Conservation (phyloP, 2,329 filamentous ascomycete genomes). For the Epichloe coenophiala region DNA sequence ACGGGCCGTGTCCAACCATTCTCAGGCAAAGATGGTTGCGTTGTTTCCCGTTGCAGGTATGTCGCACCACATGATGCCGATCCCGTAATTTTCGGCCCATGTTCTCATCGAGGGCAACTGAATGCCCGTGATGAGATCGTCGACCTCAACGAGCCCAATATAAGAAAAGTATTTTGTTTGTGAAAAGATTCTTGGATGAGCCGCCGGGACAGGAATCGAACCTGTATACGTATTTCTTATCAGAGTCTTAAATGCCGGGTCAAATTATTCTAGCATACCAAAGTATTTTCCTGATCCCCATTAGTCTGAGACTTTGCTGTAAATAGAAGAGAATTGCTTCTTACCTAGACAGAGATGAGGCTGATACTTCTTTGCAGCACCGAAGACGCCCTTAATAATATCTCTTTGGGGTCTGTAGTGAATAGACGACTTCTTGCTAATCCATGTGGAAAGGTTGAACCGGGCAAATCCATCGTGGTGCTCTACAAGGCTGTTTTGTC, state of each 20-base stretch:
- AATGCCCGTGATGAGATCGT: conserved; percentile 27
- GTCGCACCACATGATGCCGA: conserved; percentile 37
- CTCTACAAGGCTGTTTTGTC: conserved; percentile 12
- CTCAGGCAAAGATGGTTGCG: conserved; percentile 8
- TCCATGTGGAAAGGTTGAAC: conserved; percentile 22
- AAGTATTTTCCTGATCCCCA: conserved; percentile 28
- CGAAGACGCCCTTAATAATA: conserved; percentile 24
- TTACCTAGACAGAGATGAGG: not conserved
- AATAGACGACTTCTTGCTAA: conserved; percentile 22
- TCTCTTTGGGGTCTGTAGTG: too few relatives aligned
- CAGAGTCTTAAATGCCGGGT: conserved; percentile 24
- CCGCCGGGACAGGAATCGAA: conserved; percentile 7
- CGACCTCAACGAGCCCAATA: conserved; percentile 22
- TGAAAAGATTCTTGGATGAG: conserved; percentile 30
- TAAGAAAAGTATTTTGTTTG: conserved; percentile 23
- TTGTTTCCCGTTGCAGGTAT: conserved; percentile 8
- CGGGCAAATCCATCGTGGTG: conserved; percentile 32
- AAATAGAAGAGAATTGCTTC: not conserved
- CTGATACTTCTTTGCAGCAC: conserved; percentile 8
- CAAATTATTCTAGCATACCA: conserved; percentile 31
- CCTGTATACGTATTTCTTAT: conserved; percentile 17
- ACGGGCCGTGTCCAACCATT: conserved; percentile 25
- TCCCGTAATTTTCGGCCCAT: conserved; percentile 26
- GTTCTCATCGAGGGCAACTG: conserved; percentile 32
- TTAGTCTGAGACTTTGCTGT: not conserved